Conservation (phyloP, 768 basidiomycete genomes). For the Bullera alba region DNA sequence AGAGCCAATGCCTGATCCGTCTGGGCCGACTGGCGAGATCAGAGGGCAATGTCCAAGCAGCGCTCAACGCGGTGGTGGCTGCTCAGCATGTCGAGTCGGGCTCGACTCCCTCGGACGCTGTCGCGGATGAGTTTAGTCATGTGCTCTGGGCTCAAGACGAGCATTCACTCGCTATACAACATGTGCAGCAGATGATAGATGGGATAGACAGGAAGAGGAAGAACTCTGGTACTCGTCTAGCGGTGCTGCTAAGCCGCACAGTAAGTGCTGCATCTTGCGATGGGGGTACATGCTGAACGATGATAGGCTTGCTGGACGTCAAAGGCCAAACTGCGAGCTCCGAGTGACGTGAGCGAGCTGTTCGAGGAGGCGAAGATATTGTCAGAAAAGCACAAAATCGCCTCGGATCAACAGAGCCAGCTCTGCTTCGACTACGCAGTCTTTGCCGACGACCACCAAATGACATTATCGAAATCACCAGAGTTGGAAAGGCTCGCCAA, state of each 20-base stretch:
- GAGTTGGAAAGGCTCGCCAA: constrained; percentile 64
- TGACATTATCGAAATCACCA: constrained; percentile 60
- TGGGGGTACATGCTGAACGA: background rate
- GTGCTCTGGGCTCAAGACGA: constrained; percentile 86
- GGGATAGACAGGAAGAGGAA: background rate
- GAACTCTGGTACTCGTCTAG: constrained; percentile 3
- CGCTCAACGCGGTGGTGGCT: constrained; percentile 73
- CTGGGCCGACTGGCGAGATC: constrained; percentile 67
- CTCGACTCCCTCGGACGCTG: constrained; percentile 51
- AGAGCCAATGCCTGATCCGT: constrained; percentile 63
- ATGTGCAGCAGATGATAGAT: constrained; percentile 4
- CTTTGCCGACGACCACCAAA: constrained; percentile 84
- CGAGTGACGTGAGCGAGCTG: constrained; percentile 60
- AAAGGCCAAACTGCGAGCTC: constrained; percentile 74
- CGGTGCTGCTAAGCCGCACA: constrained; percentile 15
- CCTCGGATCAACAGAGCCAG: constrained; percentile 8
- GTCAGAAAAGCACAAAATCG: constrained; percentile 33
- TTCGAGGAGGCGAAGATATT: constrained; percentile 58
- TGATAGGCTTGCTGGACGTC: constrained; percentile 84
- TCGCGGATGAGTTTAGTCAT: constrained; percentile 74
- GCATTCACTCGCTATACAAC: constrained; percentile 66
- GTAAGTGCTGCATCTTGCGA: constrained; percentile 4
- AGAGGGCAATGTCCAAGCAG: constrained; percentile 65
- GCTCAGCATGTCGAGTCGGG: constrained; percentile 52
- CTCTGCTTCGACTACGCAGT: constrained; percentile 59